Conservation (phyloP, 2,329 filamentous ascomycete species). For the Colletotrichum sansevieriae region DNA sequence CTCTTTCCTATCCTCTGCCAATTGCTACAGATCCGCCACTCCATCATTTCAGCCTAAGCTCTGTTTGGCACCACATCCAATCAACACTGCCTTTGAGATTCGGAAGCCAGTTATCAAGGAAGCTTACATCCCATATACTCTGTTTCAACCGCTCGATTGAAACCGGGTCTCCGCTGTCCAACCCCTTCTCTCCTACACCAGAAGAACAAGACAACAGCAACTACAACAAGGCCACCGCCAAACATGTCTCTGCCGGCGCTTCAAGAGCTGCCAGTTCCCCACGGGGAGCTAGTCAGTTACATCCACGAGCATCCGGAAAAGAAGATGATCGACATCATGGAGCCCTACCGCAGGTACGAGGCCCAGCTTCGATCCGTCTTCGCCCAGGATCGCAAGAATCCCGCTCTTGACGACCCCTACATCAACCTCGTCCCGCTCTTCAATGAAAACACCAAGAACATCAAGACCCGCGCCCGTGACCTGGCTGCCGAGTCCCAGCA, state of each 20-base stretch:
- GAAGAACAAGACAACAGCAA: neutral
- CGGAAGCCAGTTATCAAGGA: too few relatives aligned
- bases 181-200: neutral
- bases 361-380: constrained; percentile 74
- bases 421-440: constrained; percentile 78
- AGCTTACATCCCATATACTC: too few relatives aligned
- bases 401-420: constrained; percentile 66
- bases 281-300: constrained; percentile 62
- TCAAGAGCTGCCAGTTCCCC: constrained; percentile 61
- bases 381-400: constrained; percentile 75
- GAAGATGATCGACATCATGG: constrained; percentile 69
- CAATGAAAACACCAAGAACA: constrained; percentile 63
- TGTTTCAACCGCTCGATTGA: neutral
- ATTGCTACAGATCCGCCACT: too few relatives aligned
- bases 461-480: constrained; percentile 74
- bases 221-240: neutral
- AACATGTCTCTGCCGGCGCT: constrained; percentile 55
- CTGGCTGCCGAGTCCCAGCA: constrained; percentile 68
- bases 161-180: too few relatives aligned
- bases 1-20: too few relatives aligned
- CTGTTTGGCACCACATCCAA: too few relatives aligned
- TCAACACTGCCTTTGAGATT: too few relatives aligned
- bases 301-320: constrained; percentile 66
- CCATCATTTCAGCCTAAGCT: too few relatives aligned
- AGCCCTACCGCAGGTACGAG: constrained; percentile 78